Conservation (phyloP, 129 eudicot genomes). For the Chrysanthemum seticuspe region DNA sequence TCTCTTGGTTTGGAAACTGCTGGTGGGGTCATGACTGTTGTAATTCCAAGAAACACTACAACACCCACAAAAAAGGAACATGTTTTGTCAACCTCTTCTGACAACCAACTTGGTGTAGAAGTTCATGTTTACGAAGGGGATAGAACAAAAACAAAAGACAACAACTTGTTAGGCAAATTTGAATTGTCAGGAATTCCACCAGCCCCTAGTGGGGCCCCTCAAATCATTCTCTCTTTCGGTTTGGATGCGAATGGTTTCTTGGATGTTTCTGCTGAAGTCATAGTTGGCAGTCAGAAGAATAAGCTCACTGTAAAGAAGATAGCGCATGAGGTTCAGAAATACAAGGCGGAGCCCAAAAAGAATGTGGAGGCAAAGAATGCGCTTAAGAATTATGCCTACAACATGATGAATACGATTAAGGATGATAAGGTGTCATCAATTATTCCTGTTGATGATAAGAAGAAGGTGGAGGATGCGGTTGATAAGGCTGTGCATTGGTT, state of each 20-base stretch:
- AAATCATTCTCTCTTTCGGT: neutral
- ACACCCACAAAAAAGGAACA: slow-evolving; percentile 16
- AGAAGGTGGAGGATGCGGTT: neutral
- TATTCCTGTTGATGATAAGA: no score
- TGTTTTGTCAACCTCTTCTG: neutral
- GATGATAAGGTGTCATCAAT: neutral
- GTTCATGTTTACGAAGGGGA: slow-evolving; percentile 25
- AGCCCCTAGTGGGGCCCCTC: slow-evolving; percentile 11
- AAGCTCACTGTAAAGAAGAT: slow-evolving; percentile 50
- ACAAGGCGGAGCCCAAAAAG: slow-evolving; percentile 47
- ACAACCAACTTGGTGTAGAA: neutral
- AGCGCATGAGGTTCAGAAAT: slow-evolving; percentile 40
- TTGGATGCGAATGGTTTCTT: slow-evolving; percentile 37
- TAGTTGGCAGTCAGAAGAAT: slow-evolving; percentile 52
- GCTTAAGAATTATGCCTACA: slow-evolving; percentile 43
- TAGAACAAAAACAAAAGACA: slow-evolving; percentile 6
- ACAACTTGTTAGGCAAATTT: slow-evolving; percentile 21
- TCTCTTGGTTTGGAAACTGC: slow-evolving; percentile 13
- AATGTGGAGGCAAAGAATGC: slow-evolving; percentile 39
- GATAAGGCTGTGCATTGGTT: neutral
- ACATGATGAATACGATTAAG: slow-evolving; percentile 35
- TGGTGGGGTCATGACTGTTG: slow-evolving; percentile 22
- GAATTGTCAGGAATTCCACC: slow-evolving; percentile 17
- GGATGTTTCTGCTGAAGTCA: slow-evolving; percentile 56
- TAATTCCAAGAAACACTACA: slow-evolving; percentile 22